Evolutionary conservation across 2,329 filamentous ascomycete genomes (phyloP).

Genomic region (Phaeomoniella chlamydospora): DNA sequence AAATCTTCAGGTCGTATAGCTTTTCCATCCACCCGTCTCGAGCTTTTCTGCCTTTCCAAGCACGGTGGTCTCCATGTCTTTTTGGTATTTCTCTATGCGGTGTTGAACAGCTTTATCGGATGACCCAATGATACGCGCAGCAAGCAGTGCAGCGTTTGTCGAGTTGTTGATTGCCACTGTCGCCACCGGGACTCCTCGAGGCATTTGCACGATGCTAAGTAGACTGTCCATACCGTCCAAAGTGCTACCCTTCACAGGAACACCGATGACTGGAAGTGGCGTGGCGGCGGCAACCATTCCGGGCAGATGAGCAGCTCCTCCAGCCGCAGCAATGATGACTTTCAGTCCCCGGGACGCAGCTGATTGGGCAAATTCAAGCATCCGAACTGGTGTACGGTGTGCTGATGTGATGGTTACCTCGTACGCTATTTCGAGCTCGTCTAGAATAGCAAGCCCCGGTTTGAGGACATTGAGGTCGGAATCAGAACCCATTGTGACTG

Average conservation of each 20-base stretch:
- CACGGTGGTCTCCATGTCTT: constrained; percentile 11
- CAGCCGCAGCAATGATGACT: constrained; percentile 56
- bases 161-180: constrained; percentile 62
- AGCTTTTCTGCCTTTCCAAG: constrained; percentile 12
- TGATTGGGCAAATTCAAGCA: constrained; percentile 47
- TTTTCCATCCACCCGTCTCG: constrained; percentile 11
- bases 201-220: constrained; percentile 58
- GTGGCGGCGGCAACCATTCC: constrained; percentile 55
- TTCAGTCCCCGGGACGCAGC: constrained; percentile 47
- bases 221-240: constrained; percentile 53
- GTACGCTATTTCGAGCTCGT: constrained; percentile 15
- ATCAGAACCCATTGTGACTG: constrained; percentile 34
- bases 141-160: constrained; percentile 55
- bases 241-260: constrained; percentile 54
- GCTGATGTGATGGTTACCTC: constrained; percentile 20
- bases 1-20: constrained; percentile 6
- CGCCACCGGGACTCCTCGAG: constrained; percentile 51
- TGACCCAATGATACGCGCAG: constrained; percentile 45
- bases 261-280: constrained; percentile 55
- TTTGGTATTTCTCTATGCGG: constrained; percentile 11
- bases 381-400: constrained; percentile 51
- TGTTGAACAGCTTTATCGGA: constrained; percentile 8
- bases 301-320: constrained; percentile 53
- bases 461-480: constrained; percentile 16
- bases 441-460: constrained; percentile 15